Evolutionary conservation across 257 asterid genomes (phyloP), one percentile per base, ranked within the genome.

Genomic region (Orobanche coerulescens): DNA sequence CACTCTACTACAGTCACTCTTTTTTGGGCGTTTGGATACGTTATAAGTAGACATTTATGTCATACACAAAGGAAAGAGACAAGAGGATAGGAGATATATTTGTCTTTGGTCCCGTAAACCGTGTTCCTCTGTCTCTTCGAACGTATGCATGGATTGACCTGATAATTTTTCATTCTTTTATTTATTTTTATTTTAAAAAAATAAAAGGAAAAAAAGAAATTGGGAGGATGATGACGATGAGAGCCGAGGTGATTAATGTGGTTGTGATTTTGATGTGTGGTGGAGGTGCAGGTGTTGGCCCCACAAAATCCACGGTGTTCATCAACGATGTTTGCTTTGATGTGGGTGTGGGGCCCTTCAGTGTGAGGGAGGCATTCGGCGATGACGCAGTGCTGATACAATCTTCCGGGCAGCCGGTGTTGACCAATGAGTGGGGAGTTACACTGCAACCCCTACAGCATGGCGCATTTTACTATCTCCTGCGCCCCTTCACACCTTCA

Each of bases 251-350:
- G 16, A 19, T 12, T 30, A 55, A 53, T 49, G 64, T 60, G 73
- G 61, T n/a, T 9, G 37, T 67, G 79, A 82, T 73, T 28, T 71
- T n/a, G 64, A 58, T 73, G 76, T 63, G 66, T 64, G 87, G 79
- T 73, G 78, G 63, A 78, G 91, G 75, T 40, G 72, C 16, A 14
- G 79, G 74, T 7, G 82, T 3, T 7, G 12, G 67, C 0, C 78
- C 84, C 10, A 69, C 81, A 1, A 86, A 71, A 70, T 78, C 90
- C 18, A 89, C 86, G 42, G 97, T 89, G 71, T 89, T 84, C 67
- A 83, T 93, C 66, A 84, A 89, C 69, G 99, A 89, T 23, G 91
- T 89, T 36, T 87, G 92, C 64, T 81, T 93, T 25, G 97, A 93
- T 81, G 94, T 89, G 58, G 83, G 86, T 14, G 26, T 14, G 9